Evolutionary conservation across 2,329 filamentous ascomycete species (phyloP), one percentile per base, ranked within the genome.

Genomic region (Colletotrichum lini): DNA sequence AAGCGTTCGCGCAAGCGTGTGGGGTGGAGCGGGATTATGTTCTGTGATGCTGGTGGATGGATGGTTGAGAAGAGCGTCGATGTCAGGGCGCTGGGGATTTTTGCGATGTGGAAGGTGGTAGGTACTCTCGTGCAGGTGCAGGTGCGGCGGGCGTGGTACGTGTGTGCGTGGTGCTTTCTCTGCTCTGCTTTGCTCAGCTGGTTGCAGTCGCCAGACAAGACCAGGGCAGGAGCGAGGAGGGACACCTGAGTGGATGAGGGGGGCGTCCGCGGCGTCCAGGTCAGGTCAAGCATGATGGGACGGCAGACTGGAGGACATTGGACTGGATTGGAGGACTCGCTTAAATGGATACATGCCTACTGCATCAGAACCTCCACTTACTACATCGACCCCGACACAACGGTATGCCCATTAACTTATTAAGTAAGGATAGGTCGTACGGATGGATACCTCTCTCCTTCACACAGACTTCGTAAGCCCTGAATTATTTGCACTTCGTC

Each of bases 71-170:
- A 68, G 30, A 59, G 65, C 59, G 58, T 69, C 13, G 69, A 69
- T 63, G 65, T 56, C 64, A 38, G 69, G 68, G 53, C 58, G 21
- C 52, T 60, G 69, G 65, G 69, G 65, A 72, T 64, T 72, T 69
- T 72, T 72, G 59, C 69, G 53, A 68, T 42, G 47, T 53, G 69
- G 58, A 67, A 49, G 54, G 45, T 53, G 58, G 53, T 42, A 35
- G 30, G 67, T n/a, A 57, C 44, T 53, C 57, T 49, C 8, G 3
- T 4, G 42, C 63, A 52, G 62, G 67, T 72, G 61, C 65, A 61
- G 57, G 30, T 59, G 67, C 65, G 35, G 30, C 30, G 30, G 10
- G 44, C 38, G 40, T 56, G 66, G 38, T 57, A 44, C 42, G 65
- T 44, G 35, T 38, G 49, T 49, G 68, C 18, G 63, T 56, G 56